Conservation (phyloP, 2,329 filamentous ascomycete species). For the Lasiodiplodia gonubiensis region DNA sequence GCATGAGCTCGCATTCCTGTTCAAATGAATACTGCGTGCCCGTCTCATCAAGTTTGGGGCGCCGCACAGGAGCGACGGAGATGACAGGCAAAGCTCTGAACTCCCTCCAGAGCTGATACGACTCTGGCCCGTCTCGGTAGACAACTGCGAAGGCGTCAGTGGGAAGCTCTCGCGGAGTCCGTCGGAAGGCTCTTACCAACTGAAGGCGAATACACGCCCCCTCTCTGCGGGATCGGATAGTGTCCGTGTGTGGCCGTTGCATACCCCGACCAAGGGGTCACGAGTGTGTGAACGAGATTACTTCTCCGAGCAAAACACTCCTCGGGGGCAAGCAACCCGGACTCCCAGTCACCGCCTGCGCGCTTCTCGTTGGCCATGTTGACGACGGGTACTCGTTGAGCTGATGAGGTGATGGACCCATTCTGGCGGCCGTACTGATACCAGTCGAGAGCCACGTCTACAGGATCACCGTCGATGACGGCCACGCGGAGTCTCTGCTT, state of each 20-base stretch:
- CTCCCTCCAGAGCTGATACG: constrained; percentile 55
- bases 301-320: constrained; percentile 77
- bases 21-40: constrained; percentile 74
- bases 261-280: constrained; percentile 59
- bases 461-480: constrained; percentile 53
- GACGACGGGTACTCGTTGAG: constrained; percentile 64
- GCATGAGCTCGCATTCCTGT: constrained; percentile 73
- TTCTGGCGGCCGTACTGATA: constrained; percentile 47
- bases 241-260: constrained; percentile 50
- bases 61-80: constrained; percentile 72
- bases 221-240: constrained; percentile 74
- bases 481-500: constrained; percentile 50
- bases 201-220: constrained; percentile 71
- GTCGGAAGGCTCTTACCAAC: constrained; percentile 59
- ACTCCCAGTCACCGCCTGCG: constrained; percentile 82
- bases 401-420: constrained; percentile 11
- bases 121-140: constrained; percentile 70
- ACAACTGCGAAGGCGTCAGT: constrained; percentile 58
- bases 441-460: constrained; percentile 65
- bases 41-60: constrained; percentile 73
- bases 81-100: constrained; percentile 70
- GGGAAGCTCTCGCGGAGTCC: neutral
- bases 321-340: constrained; percentile 66
- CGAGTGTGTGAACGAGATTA: constrained; percentile 72
- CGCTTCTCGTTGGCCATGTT: constrained; percentile 78